Base-by-base conservation (phyloP, 139 green algal species). In the Asterochloris sp. region DNA sequence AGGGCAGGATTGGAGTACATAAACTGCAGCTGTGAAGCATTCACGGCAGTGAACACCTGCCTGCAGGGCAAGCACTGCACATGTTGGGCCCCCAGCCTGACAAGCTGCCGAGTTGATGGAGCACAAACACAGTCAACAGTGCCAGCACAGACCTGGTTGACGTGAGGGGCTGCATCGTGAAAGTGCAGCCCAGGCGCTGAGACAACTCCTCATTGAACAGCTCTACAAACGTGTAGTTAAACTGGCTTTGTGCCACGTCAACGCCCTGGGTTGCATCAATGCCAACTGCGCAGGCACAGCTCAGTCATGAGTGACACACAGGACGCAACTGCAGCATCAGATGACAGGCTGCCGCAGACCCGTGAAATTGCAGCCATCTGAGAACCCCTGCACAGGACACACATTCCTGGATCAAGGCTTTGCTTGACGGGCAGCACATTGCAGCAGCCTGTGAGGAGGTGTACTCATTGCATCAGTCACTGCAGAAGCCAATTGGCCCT, bases 91-190 rank as follows among this genome's bases (percentile, higher is more conserved):
- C 4, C 17, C 19, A 10, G 4, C 4, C 66, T 26, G 17, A 2
- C 4, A 21, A 71, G 66, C 1, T 26, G 66, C 21, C 4, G 29
- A 17, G 23, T 67, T 79, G 66, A 54, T 24, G 64, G 74, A 12
- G 67, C 23, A 67, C 74, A 79, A 11, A 79, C 74, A 68, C 64
- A 79, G 21, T 68, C 74, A 68, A 29, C 74, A 67, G 74, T 24
- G 16, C 74, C 74, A 19, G 19, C 74, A 67, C 64, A 68, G 23
- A 67, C 64, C 6, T 68, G 19, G 54, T 79, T 28, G 17, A 38
- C 6, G 47, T 29, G 74, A 79, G 29, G 12, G 66, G 17, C 10
- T 24, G 23, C 74, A 68, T 79, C 21, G 19, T 28, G 17, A 79
- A 68, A 17, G 0, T 79, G 47, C 74, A 79, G 14, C 16, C 19